Evolutionary conservation across 352 stramenopile genomes (phyloP).

Genomic region (Globisporangium mamillatum): DNA sequence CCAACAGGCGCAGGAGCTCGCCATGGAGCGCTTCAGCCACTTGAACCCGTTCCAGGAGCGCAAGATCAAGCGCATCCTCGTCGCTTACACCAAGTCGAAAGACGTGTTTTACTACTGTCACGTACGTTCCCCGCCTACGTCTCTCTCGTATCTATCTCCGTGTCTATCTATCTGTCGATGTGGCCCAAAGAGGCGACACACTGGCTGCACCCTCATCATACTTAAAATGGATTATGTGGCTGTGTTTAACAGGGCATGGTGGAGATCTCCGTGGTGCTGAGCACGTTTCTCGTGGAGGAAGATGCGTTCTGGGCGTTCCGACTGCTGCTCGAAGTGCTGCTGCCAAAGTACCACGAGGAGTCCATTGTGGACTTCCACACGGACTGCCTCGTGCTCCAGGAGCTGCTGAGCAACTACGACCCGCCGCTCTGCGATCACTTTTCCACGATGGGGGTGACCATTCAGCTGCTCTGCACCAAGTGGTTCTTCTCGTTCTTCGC

Average conservation of each 20-base stretch:
- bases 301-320: constrained; percentile 80
- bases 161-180: background rate
- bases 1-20: constrained; percentile 70
- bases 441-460: constrained; percentile 50
- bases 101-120: constrained; percentile 71
- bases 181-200: background rate
- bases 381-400: constrained; percentile 78
- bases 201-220: background rate
- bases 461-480: constrained; percentile 79
- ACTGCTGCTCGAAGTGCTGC: constrained; percentile 62
- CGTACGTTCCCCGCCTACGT: constrained; percentile 20
- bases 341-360: constrained; percentile 81
- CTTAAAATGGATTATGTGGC: background rate
- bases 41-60: constrained; percentile 80
- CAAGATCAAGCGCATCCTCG: constrained; percentile 78
- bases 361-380: constrained; percentile 80
- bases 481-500: constrained; percentile 87
- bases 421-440: constrained; percentile 57
- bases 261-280: constrained; percentile 74
- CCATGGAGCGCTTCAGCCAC: constrained; percentile 77
- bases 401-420: constrained; percentile 56
- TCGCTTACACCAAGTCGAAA: constrained; percentile 76
- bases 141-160: background rate
- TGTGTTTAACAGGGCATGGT: constrained; percentile 53
- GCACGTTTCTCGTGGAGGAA: constrained; percentile 72